Conservation (phyloP, 257 asterid genomes). For the Salvia rosmarinus region DNA sequence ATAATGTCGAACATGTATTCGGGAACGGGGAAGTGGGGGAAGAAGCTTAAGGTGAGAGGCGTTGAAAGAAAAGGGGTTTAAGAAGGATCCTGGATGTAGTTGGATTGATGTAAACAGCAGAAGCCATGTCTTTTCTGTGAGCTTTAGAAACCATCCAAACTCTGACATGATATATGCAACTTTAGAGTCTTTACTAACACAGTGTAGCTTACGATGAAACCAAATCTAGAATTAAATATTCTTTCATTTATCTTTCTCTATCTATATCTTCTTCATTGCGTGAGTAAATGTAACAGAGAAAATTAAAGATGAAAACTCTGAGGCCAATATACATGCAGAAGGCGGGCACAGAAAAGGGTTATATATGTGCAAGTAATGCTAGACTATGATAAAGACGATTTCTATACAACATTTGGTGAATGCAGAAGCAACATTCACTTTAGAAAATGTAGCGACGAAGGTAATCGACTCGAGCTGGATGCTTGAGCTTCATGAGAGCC, state of each 20-base stretch:
- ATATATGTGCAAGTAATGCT: constrained; percentile 32
- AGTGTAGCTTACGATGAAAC: no score
- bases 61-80: constrained; percentile 50
- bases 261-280: constrained; percentile 11
- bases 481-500: constrained; percentile 98
- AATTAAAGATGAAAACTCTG: not conserved
- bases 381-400: constrained; percentile 45
- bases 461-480: constrained; percentile 85
- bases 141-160: constrained; percentile 49
- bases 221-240: not conserved
- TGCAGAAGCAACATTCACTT: constrained; percentile 7
- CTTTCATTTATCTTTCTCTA: not conserved
- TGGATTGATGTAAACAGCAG: constrained; percentile 66
- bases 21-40: constrained; percentile 71
- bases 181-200: constrained; percentile 48
- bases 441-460: constrained; percentile 62
- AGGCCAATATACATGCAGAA: constrained; percentile 26
- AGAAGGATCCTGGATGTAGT: constrained; percentile 85
- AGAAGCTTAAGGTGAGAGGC: constrained; percentile 55
- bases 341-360: constrained; percentile 38
- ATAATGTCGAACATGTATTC: constrained; percentile 84
- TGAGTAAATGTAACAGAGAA: not conserved
- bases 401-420: constrained; percentile 19
- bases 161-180: constrained; percentile 46
- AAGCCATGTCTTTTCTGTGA: constrained; percentile 58